Evolutionary conservation across 2,329 filamentous ascomycete species (phyloP), one percentile per base, ranked within the genome.

Genomic region (Penicillium verrucosum): DNA sequence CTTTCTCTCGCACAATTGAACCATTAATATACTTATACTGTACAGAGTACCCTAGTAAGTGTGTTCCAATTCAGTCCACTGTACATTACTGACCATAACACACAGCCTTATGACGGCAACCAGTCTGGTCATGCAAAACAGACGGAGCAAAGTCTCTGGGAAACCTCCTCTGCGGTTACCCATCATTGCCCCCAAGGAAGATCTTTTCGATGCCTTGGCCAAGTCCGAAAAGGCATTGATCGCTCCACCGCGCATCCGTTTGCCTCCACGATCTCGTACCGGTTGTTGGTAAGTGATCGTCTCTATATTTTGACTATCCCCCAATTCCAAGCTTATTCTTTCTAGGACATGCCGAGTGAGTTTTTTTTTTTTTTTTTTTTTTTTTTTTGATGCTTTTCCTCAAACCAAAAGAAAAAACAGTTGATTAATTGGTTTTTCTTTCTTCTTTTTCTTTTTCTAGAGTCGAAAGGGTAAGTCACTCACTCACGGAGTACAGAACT

Each of bases 201-300:
- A 75, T 52, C 61, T 69, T 30, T 47, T 56, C 18, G 41, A 52
- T 23, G 58, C 60, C 45, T 63, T 67, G 57, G 62, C 67, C 57
- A 72, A 68, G 55, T 60, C 71, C 51, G 69, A 70, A 51, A 68
- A 68, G 54, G 41, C 64, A 47, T 56, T 73, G 25, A 69, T 70
- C 47, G 68, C 72, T 44, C 71, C 74, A 51, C 70, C 73, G 38
- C 75, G 77, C 47, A 68, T 80, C 25, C 76, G 80, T 50, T 72
- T 82, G 14, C 81, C 81, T 40, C 80, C 81, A 54, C 76, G 81
- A 54, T 82, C 81, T 46, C 72, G 81, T 58, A 81, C 79, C 34
- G 81, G 81, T 55, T 83, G 81, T 64, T 82, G 81, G 78, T 78
- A 70, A 64, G 76, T 71, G 54, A 40, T 46, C 54, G 36, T 44